Percentiles rank a stretch among this genome's conserved stretches.
Conservation (phyloP, 2,329 filamentous ascomycete genomes). For the Seiridium unicorne region DNA sequence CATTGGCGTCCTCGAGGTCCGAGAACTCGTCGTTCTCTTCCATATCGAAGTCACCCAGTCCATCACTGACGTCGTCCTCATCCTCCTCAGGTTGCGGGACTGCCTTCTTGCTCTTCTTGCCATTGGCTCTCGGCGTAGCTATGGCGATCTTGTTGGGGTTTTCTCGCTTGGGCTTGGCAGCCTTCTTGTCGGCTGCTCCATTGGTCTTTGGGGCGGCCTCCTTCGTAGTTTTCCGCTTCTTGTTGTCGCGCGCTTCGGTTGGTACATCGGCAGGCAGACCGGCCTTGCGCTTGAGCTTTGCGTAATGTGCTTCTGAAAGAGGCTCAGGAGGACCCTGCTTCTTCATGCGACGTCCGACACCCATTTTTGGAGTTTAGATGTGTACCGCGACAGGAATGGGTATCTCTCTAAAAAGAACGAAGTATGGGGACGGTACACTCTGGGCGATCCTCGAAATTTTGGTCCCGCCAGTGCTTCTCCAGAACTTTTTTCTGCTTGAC, state of each 20-base stretch:
- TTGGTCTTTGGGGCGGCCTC: conserved; percentile 34
- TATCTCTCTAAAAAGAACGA: not conserved
- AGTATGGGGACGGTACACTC: not conserved
- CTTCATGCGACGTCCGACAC: conserved; percentile 86
- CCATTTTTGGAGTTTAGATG: conserved; percentile 59
- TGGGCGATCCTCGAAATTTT: not conserved
- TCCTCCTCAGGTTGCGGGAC: conserved; percentile 39
- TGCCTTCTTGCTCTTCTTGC: conserved; percentile 32
- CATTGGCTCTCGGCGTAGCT: conserved; percentile 23
- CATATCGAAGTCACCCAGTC: conserved; percentile 38
- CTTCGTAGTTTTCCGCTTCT: conserved; percentile 49
- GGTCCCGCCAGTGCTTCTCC: not conserved
- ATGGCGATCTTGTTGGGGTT: conserved; percentile 17
- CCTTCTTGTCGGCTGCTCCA: conserved; percentile 28
- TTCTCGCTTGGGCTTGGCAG: conserved; percentile 34
- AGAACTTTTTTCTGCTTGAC: conserved; percentile 4
- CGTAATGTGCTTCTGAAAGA: conserved; percentile 76
- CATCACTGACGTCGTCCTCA: conserved; percentile 43
- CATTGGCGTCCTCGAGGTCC: conserved; percentile 29
- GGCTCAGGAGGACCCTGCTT: conserved; percentile 88
- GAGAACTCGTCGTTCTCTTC: conserved; percentile 43
- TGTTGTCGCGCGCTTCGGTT: conserved; percentile 58
- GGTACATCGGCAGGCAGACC: conserved; percentile 61
- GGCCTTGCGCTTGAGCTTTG: conserved; percentile 82
- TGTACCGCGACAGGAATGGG: not conserved